phyloP scores from a whole-genome alignment of 441 rosid species.

The Theobroma grandiflorum region DNA sequence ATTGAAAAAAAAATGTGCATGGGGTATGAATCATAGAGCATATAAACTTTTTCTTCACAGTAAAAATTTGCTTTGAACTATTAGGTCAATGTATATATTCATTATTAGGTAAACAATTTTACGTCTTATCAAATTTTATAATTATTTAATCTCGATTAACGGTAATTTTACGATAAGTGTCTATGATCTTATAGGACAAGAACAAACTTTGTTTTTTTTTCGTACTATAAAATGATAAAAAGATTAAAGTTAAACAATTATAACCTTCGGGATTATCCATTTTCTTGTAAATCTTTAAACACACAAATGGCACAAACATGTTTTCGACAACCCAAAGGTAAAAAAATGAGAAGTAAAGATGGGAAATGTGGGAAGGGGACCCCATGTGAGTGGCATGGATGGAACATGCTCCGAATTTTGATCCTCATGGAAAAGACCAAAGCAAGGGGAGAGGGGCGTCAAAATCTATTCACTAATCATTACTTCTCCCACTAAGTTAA shows the following conservation, averaged over 20 bases:
- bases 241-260: not conserved
- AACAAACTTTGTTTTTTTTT: not conserved
- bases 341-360: slow-evolving; percentile 1
- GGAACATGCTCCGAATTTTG: slow-evolving; percentile 62
- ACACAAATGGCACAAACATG: not conserved
- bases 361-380: slow-evolving; percentile 24
- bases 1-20: not conserved
- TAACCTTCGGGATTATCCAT: not conserved
- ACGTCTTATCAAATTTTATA: not conserved
- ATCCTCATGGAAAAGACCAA: slow-evolving; percentile 52
- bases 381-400: slow-evolving; percentile 51
- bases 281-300: too few species aligned
- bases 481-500: slow-evolving; percentile 63
- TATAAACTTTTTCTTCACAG: not conserved
- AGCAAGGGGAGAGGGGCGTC: slow-evolving; percentile 28
- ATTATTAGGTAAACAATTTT: too few species aligned
- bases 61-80: not conserved
- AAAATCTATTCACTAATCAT: slow-evolving; percentile 66
- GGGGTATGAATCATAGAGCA: not conserved
- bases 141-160: not conserved
- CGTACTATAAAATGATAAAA: not conserved
- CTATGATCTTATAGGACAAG: not conserved
- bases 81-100: not conserved
- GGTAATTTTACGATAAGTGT: not conserved
- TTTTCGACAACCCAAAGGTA: not conserved